Evolutionary conservation across 2,329 filamentous ascomycete species (phyloP), one percentile per base, ranked within the genome.

Genomic region (Ophiognomonia clavigignenti-juglandacearum): DNA sequence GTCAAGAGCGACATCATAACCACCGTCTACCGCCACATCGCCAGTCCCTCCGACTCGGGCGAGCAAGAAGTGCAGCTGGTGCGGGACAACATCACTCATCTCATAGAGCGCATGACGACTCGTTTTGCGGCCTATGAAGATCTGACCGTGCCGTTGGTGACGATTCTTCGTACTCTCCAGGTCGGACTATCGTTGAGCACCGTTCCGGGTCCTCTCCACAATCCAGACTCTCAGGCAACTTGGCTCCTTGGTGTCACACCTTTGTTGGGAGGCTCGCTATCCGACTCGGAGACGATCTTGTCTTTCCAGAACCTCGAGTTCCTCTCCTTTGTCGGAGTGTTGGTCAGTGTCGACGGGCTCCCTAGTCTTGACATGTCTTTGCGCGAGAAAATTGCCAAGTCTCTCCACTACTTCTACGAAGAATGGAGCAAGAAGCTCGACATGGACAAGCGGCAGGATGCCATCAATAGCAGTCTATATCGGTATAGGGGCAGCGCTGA

Each of bases 41-140:
- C 64, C 3, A 42, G 45, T 6, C 57, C 61, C 1, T 61, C 61
- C 1, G 60, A 55, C 9, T 55, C 60, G 8, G 65, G 64, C 5
- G 61, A 59, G 2, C 66, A 73, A 54, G 72, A 77, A 38, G 57
- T 81, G 44, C 63, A 72, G 23, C 68, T 81, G 2, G 64, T 81
- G 14, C 71, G 70, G 45, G 70, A 74, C 51, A 80, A 78, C 45
- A 69, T 93, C n/a, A 68, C 72, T 6, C 81, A 86, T 52, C 79
- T 96, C 32, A 79, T 86, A 41, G 71, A 76, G 45, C 80, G 91
- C 37, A 74, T 98, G 7, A 76, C 74, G 2, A 72, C 78, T 24
- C 75, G 82, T 29, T 95, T 90, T 60, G 77, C 82, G 32, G 82
- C 82, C 13, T 97, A 96, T 58, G 87, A 89, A 51, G 93, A 98